Base-by-base conservation (phyloP, 2,329 filamentous ascomycete genomes). In the Aspergillus fischeri region DNA sequence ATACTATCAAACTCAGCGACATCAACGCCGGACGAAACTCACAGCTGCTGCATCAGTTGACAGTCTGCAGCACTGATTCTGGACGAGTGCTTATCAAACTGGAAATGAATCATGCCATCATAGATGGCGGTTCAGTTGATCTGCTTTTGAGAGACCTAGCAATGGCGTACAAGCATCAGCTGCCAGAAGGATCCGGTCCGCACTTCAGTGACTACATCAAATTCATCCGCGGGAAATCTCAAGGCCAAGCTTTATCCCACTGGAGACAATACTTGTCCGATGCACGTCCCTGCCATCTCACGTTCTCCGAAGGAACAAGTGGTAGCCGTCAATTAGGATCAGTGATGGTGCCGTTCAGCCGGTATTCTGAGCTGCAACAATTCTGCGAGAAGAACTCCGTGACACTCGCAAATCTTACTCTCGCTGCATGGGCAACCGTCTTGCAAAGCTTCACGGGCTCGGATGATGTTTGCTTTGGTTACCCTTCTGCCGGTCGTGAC, bases 401-500 rank as follows among this genome's bases (percentile, higher is more conserved):
- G 8, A 77, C 68, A 20, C 63, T 76, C 20, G 71, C 74, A 4
- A 76, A 71, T 48, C 54, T 77, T 9, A 68, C 75, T 3, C 65
- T 74, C 25, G 64, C 71, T 7, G 70, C 69, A 8, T 78, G 75
- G 75, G 73, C 73, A 4, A 62, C 77, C n/a, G 69, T 75, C 9
- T 64, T 75, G 4, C 65, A 64, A 27, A 60, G 63, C 4, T 69
- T 70, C 51, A 74, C 70, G 0, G 60, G 60, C 0, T 70, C 68
- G 3, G 67, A 73, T 29, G 74, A 77, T 51, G 68, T 79, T 10
- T 75, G 70, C 28, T 79, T 78, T 52, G 77, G 75, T 4, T 75
- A 75, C 49, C 64, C 74, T 3, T 70, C 71, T 8, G 73, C 75
- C 20, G 75, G 76, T 17, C 68, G 77, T 54, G 79, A 82, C 61